Evolutionary conservation across 164 flowering plant species (phyloP).

Genomic region (Cinnamomum micranthum): DNA sequence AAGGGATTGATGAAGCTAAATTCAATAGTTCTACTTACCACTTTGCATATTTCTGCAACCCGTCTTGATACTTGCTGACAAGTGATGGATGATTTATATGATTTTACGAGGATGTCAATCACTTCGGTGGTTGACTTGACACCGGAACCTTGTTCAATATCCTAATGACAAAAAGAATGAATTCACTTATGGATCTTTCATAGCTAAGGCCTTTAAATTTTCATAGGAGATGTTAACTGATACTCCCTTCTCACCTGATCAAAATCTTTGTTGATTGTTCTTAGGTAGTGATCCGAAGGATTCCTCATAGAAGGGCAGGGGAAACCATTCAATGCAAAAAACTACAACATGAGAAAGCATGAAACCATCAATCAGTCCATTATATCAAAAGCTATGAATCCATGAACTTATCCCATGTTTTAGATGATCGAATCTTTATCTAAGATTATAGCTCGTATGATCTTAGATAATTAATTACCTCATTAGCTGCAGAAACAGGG

Average conservation of each 20-base stretch:
- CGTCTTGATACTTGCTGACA: constrained; percentile 21
- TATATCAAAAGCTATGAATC: neutral
- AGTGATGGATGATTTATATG: constrained; percentile 41
- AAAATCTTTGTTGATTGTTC: constrained; percentile 70
- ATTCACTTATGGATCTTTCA: neutral
- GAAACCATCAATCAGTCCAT: neutral
- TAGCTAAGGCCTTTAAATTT: neutral
- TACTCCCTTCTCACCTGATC: constrained; percentile 36
- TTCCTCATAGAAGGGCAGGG: constrained; percentile 66
- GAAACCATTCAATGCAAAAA: constrained; percentile 60
- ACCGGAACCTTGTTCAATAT: constrained; percentile 33
- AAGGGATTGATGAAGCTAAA: neutral
- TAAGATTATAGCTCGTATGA: neutral
- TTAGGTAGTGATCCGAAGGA: constrained; percentile 80
- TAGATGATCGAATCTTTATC: neutral
- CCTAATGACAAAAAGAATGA: constrained; percentile 13
- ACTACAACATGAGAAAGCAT: constrained; percentile 26
- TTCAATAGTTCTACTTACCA: constrained; percentile 21
- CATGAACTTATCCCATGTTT: neutral
- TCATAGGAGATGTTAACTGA: neutral
- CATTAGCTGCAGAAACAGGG: constrained; percentile 30
- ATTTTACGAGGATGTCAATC: constrained; percentile 32
- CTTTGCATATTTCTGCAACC: constrained; percentile 23
- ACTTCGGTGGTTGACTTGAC: constrained; percentile 26
- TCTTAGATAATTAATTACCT: constrained; percentile 21